Evolutionary conservation across 2,329 filamentous ascomycete genomes (phyloP), one percentile per base, ranked within the genome.

Genomic region (Dactylellina haptotyla): DNA sequence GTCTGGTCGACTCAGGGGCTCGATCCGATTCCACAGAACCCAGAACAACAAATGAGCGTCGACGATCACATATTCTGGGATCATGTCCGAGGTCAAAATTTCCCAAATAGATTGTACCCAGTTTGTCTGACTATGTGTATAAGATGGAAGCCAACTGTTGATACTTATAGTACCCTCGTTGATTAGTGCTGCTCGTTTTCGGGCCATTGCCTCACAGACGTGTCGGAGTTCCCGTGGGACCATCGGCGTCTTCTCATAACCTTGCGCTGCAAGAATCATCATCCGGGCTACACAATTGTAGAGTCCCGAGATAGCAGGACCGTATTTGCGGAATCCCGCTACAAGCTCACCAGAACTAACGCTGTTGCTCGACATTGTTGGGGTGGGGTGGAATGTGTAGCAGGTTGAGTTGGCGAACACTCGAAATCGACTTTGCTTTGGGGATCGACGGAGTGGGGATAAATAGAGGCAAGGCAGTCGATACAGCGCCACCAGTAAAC

Each of bases 21-120:
- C 66, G 20, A 71, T 63, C 1, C 66, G 66, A 59, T 63, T 63
- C 46, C 45, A 71, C 50, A 71, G 43, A 4, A 71, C 66, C 57
- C 58, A 71, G 18, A 71, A 71, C 30, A 71, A 53, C 32, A 71
- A 41, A 51, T 71, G 66, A 26, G 66, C 57, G 43, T 71, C 66
- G 12, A 71, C 30, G 30, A 71, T 57, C 14, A 71, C 66, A 57
- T 71, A 71, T 54, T 71, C 66, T 26, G 66, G 66, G n/a, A 71
- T 71, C 50, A 63, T 71, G 23, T 71, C 66, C 2, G 66, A 71
- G 6, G 50, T 53, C 30, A 71, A 51, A 25, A 71, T 53, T 34
- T 71, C 66, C 66, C 66, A 71, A 25, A 71, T 63, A 37, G 66
- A 71, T 12, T 71, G 66, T n/a, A 71, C 66, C 66, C 66, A 71